Evolutionary conservation across 306 rosid species (phyloP), one percentile per base, ranked within the genome.

Genomic region (Castanea crenata): DNA sequence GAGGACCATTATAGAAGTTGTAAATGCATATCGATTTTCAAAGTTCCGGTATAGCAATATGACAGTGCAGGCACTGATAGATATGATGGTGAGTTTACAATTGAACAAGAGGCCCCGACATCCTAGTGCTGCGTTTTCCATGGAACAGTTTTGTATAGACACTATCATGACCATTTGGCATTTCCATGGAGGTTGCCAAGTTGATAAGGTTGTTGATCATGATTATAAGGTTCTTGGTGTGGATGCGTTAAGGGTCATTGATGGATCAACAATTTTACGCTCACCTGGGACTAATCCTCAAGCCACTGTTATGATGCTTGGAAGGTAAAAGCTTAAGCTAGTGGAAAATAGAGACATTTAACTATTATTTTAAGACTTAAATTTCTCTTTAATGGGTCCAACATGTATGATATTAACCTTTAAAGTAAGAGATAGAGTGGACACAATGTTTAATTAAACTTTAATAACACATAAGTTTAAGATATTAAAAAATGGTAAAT

Each of bases 121-220:
- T 67, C 46, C 57, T 1, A 84, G 21, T 20, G 84, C 91, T 65
- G 78, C 88, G 1, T 46, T 79, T 58, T 91, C 93, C 25, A 62
- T 93, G 79, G 87, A 89, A 64, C 94, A 91, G 35, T 93, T 82
- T 62, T 93, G 97, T 83, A 86, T 76, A n/a, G 97, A 93, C 83
- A 93, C 94, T 13, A 90, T 90, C 29, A 69, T 91, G 85, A 87
- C 90, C 69, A 91, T 93, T 65, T 91, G 92, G 92, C 97, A 93
- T 83, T 91, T 87, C 80, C 98, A 91, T 86, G 97, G 98, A 54
- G 98, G 97, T 4, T 91, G 97, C 38, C 94, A 81, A 83, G 25
- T 74, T 76, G 90, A 88, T 46, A 87, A 76, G 69, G 98, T 93
- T 59, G 89, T 93, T 71, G 92, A 91, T 76, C 77, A 49, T 74